Evolutionary conservation across 2,329 filamentous ascomycete genomes (phyloP), one percentile per base, ranked within the genome.

Genomic region (Colletotrichum sp.): DNA sequence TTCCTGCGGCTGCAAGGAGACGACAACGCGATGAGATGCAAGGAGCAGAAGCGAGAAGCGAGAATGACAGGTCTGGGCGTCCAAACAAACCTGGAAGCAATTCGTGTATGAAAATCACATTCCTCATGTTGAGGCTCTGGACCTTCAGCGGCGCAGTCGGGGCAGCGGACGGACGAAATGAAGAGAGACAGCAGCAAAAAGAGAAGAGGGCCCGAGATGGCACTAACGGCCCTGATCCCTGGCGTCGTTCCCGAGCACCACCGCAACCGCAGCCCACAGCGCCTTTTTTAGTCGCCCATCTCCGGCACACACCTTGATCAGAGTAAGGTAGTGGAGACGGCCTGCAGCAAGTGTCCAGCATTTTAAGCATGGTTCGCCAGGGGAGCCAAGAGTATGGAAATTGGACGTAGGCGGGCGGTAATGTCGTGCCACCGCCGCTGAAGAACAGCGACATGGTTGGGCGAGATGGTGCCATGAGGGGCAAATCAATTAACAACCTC

Each of bases 61-160:
- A 39, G 26, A 36, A 26, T 75, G 72, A 68, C 72, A 75, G 72
- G 72, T 75, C 69, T 75, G 63, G 72, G 69, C 69, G 69, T 75
- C 69, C 69, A 63, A 75, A 57, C 28, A 57, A 71, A 21, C 44
- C 30, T 52, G 28, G n/a, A 49, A 57, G n/a, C 30, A 69, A 18
- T 18, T 49, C 10, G n/a, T 34, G 26, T 21, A n/a, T 15, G 24
- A 32, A 28, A 12, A 30, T 52, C 30, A 52, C 52, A 57, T 30
- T 34, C 10, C 64, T 49, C 32, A 39, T 28, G 16, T 9, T 49
- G 69, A 75, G 72, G 32, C 69, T 71, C 24, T n/a, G 34, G 6
- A 16, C 32, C 49, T 32, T 52, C 21, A 26, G 39, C 28, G 57
- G 24, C 24, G 59, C 49, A n/a, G 16, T 39, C 44, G 44, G 32